phyloP scores from a whole-genome alignment of 352 stramenopile genomes.

The Blastocystis sp. region DNA sequence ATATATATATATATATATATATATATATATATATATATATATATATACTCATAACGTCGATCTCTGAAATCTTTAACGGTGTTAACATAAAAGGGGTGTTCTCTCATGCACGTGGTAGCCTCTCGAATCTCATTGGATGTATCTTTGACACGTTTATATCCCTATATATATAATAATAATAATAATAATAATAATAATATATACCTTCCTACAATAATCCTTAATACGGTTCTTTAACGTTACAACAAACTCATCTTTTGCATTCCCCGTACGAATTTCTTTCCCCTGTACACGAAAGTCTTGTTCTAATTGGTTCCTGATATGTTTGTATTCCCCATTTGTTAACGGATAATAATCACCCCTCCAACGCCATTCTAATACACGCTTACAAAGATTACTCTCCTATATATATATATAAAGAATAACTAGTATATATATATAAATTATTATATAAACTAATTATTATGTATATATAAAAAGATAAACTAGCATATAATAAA shows the following conservation, averaged over 20 bases:
- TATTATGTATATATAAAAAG: too few species aligned
- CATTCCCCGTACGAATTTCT: conserved; percentile 40
- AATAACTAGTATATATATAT: too few species aligned
- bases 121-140: conserved; percentile 74
- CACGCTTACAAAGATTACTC: conserved; percentile 74
- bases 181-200: neutral
- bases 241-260: conserved; percentile 43
- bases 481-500: conserved; percentile 1
- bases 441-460: too few species aligned
- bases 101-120: conserved; percentile 90
- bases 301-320: conserved; percentile 64
- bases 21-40: neutral
- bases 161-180: neutral
- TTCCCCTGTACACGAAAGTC: conserved; percentile 1
- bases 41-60: conserved; percentile 72
- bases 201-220: conserved; percentile 74
- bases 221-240: conserved; percentile 54
- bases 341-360: conserved; percentile 79
- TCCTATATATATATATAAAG: too few species aligned
- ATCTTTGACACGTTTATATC: conserved; percentile 86
- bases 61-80: conserved; percentile 94
- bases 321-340: conserved; percentile 74
- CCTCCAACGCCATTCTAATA: conserved; percentile 94
- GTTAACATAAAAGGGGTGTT: conserved; percentile 98
- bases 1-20: too few species aligned